These are phyloP conservation scores for Colletotrichum liriopes DNA, from an alignment of 2,329 filamentous ascomycete genomes.

Conservation along the genomic window DNA sequence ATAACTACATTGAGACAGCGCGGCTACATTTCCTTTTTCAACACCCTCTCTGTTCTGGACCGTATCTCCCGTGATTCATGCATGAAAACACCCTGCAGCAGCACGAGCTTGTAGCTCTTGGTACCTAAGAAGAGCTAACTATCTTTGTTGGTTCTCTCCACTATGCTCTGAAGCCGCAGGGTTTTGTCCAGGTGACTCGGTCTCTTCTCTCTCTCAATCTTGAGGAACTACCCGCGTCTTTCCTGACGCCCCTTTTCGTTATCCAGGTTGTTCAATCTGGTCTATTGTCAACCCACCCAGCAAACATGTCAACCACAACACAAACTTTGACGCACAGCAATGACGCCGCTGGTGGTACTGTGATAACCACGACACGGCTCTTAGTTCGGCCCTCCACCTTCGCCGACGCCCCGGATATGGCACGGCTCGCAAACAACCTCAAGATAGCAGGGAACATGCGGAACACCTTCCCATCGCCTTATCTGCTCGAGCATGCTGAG, in stretches of 20 bases:
- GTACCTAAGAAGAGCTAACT: conserved; percentile 20
- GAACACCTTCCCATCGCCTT: conserved; percentile 44
- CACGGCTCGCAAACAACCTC: conserved; percentile 33
- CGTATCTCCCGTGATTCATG: conserved; percentile 9
- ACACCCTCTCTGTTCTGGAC: conserved; percentile 3
- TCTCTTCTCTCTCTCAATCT: neutral
- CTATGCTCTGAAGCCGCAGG: conserved; percentile 11
- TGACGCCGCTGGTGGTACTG: neutral
- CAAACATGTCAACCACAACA: conserved; percentile 15
- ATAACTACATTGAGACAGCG: conserved; percentile 6
- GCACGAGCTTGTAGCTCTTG: conserved; percentile 8
- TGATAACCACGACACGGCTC: conserved; percentile 26
- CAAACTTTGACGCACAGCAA: conserved; percentile 15
- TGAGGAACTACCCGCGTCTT: neutral
- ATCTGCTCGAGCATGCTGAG: conserved; percentile 49
- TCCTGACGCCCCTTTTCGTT: neutral
- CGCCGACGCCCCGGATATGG: conserved; percentile 38
- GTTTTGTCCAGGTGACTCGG: conserved; percentile 17
- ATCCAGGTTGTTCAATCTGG: neutral
- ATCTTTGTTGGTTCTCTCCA: conserved; percentile 26
- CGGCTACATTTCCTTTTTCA: neutral
- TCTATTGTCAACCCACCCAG: neutral
- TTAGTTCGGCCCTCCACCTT: conserved; percentile 29
- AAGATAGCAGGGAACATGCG: conserved; percentile 36
- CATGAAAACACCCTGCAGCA: conserved; percentile 14